phyloP scores from a whole-genome alignment of 192 early-diverging fungal genomes.

The Ramicandelaber brevisporus region DNA sequence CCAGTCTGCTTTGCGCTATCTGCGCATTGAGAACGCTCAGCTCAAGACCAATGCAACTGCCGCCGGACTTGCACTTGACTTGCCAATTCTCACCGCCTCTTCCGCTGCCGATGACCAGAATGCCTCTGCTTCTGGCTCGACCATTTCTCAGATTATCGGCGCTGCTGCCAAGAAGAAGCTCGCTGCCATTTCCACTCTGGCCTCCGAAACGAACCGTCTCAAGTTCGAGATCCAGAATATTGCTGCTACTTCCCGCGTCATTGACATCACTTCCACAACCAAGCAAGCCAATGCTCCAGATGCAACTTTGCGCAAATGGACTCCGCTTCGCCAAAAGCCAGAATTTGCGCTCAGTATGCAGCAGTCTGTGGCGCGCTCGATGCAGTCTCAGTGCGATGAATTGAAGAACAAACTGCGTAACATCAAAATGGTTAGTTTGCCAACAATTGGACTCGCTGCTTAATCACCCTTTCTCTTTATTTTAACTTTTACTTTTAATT shows the following conservation, averaged over 20 bases:
- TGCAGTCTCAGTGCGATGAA: slow-evolving; percentile 7
- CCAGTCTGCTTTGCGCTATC: slow-evolving; percentile 41
- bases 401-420: not conserved
- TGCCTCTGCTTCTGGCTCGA: not conserved
- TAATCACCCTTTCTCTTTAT: too few relatives aligned
- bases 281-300: not conserved
- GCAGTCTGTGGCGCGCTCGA: slow-evolving; percentile 14
- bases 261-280: slow-evolving; percentile 3
- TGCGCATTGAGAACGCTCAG: slow-evolving; percentile 61
- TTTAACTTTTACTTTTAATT: too few relatives aligned
- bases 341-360: slow-evolving; percentile 16
- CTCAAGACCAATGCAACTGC: slow-evolving; percentile 33
- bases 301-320: not conserved
- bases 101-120: slow-evolving; percentile 4
- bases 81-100: too few relatives aligned
- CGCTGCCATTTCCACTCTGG: not conserved
- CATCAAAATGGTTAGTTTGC: not conserved
- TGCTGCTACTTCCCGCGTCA: slow-evolving; percentile 11
- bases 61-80: too few relatives aligned
- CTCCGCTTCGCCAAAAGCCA: slow-evolving; percentile 8
- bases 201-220: slow-evolving; percentile 2
- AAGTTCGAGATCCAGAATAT: slow-evolving; percentile 7
- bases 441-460: too few relatives aligned
- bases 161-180: not conserved
- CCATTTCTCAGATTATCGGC: slow-evolving; percentile 1